Evolutionary conservation across 768 basidiomycete species (phyloP), one percentile per base, ranked within the genome.

Genomic region (Glaciozyma antarctica): DNA sequence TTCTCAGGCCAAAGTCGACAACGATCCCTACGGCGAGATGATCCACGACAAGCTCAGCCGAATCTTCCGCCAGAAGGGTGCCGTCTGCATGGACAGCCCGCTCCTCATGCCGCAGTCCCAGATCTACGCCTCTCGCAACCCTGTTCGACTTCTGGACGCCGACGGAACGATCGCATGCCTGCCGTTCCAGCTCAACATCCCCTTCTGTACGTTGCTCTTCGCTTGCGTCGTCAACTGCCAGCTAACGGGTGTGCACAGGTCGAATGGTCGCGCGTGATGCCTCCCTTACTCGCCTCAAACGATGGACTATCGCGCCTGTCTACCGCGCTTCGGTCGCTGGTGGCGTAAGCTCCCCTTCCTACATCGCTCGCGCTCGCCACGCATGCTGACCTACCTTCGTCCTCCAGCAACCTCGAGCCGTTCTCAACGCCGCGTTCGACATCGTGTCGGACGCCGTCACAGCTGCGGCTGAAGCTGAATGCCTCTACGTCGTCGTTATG

Each of bases 401-500:
- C 38, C 7, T 6, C 28, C 60, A 68, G 67, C 73, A 73, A 67
- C 69, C 71, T 34, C 59, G 67, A 0, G 70, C 73, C 21, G 60
- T 66, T 15, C 62, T 72, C 52, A 68, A 70, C 41, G 74, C 73
- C 24, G 74, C 74, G 13, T 76, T 74, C 67, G 75, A 76, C 62
- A 72, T 76, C 43, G 70, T 75, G 7, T 71, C 73, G 2, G 69
- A 72, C 38, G 71, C 71, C 15, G 63, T 60, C 5, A 75, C 74
- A 24, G 69, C 75, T 43, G 74, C 73, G 0, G 68, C 70, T 28
- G 75, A 76, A 34, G 75, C 75, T 1, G 75, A 76, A 47, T 66
- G 71, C 52, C 63, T 75, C 34, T 66, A 64, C 58, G 66, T 69
- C 55, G 53, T 70, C 58, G 68, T n/a, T n/a, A 71, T 22, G 70